These are phyloP conservation scores for Dispira simplex DNA, from an alignment of 192 early-diverging fungal species.

Conservation along the genomic window DNA sequence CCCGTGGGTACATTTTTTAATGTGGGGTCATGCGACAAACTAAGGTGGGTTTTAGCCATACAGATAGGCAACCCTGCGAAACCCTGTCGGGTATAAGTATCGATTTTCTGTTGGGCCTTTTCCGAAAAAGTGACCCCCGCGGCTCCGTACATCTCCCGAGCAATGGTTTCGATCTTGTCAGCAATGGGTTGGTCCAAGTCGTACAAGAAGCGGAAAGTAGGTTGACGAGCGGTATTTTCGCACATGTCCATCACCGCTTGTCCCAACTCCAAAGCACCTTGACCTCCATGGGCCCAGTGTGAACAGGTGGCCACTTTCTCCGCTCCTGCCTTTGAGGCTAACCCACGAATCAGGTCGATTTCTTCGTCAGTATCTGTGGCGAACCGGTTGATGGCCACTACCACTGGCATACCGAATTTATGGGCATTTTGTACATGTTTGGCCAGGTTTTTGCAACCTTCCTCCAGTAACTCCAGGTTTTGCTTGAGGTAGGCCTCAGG, in stretches of 20 bases:
- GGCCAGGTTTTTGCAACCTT: constrained; percentile 72
- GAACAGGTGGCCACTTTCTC: constrained; percentile 68
- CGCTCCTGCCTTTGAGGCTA: constrained; percentile 74
- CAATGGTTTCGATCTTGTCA: constrained; percentile 86
- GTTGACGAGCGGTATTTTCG: constrained; percentile 13
- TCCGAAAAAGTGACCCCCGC: constrained; percentile 76
- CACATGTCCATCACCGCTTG: constrained; percentile 70
- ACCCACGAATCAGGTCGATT: constrained; percentile 52
- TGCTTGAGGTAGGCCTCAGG: constrained; percentile 79
- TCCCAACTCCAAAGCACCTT: constrained; percentile 76
- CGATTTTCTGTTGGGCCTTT: constrained; percentile 76
- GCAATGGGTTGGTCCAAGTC: constrained; percentile 61
- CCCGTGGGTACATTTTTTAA: constrained; percentile 86
- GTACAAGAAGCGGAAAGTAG: constrained; percentile 76
- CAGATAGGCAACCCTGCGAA: constrained; percentile 86
- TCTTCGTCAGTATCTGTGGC: constrained; percentile 76
- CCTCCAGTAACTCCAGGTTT: constrained; percentile 68
- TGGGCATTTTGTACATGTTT: constrained; percentile 87
- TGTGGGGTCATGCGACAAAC: constrained; percentile 81
- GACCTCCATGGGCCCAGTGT: constrained; percentile 93
- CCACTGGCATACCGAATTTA: constrained; percentile 75
- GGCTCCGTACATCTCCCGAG: constrained; percentile 89
- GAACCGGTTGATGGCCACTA: constrained; percentile 90
- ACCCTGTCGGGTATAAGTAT: constrained; percentile 70
- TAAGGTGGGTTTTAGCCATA: constrained; percentile 98